These are phyloP conservation scores for Rhizodiscina lignyota DNA, from an alignment of 495 filamentous ascomycete species.

Conservation along the genomic window DNA sequence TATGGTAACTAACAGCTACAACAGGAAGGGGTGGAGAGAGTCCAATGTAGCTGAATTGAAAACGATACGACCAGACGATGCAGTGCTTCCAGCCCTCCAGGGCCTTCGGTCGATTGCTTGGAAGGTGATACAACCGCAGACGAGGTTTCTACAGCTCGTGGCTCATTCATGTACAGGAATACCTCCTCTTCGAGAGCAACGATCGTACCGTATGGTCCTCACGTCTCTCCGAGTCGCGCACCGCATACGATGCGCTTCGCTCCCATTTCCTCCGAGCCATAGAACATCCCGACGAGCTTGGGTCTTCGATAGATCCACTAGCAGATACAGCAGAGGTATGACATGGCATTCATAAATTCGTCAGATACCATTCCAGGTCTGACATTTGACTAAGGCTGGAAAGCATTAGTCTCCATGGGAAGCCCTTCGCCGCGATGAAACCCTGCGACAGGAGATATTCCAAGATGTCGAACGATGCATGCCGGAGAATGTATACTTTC, in stretches of 20 bases:
- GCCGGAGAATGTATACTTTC: constrained; percentile 85
- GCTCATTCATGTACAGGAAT: too few relatives aligned
- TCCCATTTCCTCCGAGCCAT: constrained; percentile 64
- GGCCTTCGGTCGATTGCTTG: too few relatives aligned
- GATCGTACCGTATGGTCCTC: constrained; percentile 51
- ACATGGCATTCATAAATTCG: too few relatives aligned
- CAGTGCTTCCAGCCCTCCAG: too few relatives aligned
- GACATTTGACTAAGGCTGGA: constrained; percentile 26
- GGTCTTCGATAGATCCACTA: constrained; percentile 64
- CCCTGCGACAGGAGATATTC: constrained; percentile 71
- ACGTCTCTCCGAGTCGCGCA: constrained; percentile 49
- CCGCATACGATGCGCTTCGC: constrained; percentile 52
- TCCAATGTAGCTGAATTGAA: too few relatives aligned
- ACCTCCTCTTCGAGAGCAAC: constrained; percentile 60
- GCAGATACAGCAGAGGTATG: constrained; percentile 71
- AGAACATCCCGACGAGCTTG: constrained; percentile 63
- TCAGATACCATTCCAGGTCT: constrained; percentile 11
- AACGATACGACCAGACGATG: too few relatives aligned
- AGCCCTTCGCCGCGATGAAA: constrained; percentile 65
- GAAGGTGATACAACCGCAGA: too few relatives aligned
- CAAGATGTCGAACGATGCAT: constrained; percentile 90
- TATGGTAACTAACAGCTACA: too few relatives aligned
- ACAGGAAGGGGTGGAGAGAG: too few relatives aligned
- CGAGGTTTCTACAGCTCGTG: too few relatives aligned
- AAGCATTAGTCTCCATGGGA: constrained; percentile 85